These are phyloP conservation scores for Paecilomyces niveus DNA, from an alignment of 2,329 filamentous ascomycete species.

Conservation along the genomic window DNA sequence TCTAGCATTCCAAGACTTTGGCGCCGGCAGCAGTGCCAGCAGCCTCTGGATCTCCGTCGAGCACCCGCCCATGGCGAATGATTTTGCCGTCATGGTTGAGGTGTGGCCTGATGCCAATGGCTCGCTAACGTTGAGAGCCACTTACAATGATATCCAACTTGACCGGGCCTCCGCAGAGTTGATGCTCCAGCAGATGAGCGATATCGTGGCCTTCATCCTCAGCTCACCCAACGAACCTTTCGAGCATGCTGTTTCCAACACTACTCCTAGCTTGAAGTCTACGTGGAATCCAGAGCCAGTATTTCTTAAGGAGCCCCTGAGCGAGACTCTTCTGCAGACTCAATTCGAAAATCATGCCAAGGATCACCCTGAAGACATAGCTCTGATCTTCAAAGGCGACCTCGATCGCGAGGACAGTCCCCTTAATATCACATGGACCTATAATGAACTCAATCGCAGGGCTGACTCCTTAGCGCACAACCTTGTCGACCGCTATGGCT, in stretches of 20 bases:
- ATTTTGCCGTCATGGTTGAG: constrained; percentile 26
- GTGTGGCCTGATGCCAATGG: constrained; percentile 18
- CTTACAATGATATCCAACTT: constrained; percentile 17
- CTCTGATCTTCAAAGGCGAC: constrained; percentile 22
- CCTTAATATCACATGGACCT: constrained; percentile 22
- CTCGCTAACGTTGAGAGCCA: constrained; percentile 20
- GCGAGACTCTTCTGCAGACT: constrained; percentile 16
- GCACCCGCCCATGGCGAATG: constrained; percentile 21
- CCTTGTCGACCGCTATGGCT: constrained; percentile 18
- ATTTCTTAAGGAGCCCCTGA: constrained; percentile 5
- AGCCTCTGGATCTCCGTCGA: constrained; percentile 13
- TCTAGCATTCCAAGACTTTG: constrained; percentile 28
- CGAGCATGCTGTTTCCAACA: constrained; percentile 9
- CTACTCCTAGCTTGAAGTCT: constrained; percentile 12
- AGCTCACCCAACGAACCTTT: constrained; percentile 14
- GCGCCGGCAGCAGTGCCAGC: constrained; percentile 7
- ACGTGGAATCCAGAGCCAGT: constrained; percentile 11
- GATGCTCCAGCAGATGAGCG: constrained; percentile 20
- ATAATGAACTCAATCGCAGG: constrained; percentile 27
- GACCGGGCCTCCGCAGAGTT: constrained; percentile 14
- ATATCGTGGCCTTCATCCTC: constrained; percentile 18
- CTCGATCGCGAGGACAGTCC: constrained; percentile 13
- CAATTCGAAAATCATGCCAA: constrained; percentile 22
- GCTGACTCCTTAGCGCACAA: constrained; percentile 25
- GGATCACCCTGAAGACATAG: constrained; percentile 15